Evolutionary conservation across 371 early-diverging fungal genomes (phyloP), one percentile per base, ranked within the genome.

Genomic region (Mucor mucedo): DNA sequence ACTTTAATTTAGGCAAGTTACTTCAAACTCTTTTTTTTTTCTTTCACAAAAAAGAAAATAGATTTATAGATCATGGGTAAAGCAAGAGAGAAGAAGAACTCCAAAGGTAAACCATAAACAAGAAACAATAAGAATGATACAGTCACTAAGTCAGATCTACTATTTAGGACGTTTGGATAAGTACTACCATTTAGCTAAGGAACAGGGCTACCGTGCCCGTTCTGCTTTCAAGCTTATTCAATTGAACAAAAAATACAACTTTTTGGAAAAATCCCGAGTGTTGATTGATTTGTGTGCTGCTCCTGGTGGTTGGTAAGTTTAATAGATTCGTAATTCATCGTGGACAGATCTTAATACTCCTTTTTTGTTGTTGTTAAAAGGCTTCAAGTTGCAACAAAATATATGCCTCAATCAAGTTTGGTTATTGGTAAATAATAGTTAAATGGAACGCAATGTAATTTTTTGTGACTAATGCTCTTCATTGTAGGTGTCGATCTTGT

Each of bases 151-250:
- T 14, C 11, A 5, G 16, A 45, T 38, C 50, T 39, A 42, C 6
- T 29, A 10, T 21, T 52, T 49, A 84, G 96, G 96, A 59, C 95
- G 99, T 82, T 89, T 99, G 85, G 99, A 99, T 87, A 99, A 99
- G 87, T 99, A 96, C 87, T 99, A 99, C 83, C 95, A 98, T 80
- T 88, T 99, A 84, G 99, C 99, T 77, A 99, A 99, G 87, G 99
- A 99, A 76, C 98, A 99, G 77, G 99, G 99, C 63, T 99, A 98
- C 83, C 93, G 99, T 77, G 98, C 99, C 56, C 96, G 99, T 87
- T 98, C 99, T 44, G 99, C 99, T 62, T 99, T 98, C 89, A 99
- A 99, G 88, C 88, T 99, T 52, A 96, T 99, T 65, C 99, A 99
- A 78, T 85, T 99, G 54, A 99, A 99, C 88, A 95, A 95, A 78